Evolutionary conservation across 768 basidiomycete genomes (phyloP).

Genomic region (Thelephora aurantiotincta): DNA sequence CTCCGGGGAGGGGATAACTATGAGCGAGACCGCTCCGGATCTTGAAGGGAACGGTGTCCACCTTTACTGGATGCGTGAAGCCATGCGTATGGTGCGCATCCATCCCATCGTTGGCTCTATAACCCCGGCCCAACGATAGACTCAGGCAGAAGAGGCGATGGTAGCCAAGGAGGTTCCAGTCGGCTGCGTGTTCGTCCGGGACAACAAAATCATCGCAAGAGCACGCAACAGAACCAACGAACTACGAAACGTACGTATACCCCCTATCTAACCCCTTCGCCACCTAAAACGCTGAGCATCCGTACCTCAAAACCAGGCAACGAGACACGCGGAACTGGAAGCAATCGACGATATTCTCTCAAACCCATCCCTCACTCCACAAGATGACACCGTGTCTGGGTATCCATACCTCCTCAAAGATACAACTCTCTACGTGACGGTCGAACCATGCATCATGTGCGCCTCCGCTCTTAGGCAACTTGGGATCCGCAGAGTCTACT

Average conservation of each 20-base stretch:
- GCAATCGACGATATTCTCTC: conserved; percentile 83
- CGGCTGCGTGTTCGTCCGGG: conserved; percentile 87
- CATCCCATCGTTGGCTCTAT: neutral
- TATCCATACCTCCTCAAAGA: conserved; percentile 49
- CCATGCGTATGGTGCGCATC: conserved; percentile 54
- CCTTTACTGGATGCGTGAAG: conserved; percentile 66
- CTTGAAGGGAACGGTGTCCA: conserved; percentile 15
- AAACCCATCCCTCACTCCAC: conserved; percentile 40
- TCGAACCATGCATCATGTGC: conserved; percentile 99
- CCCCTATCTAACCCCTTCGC: neutral
- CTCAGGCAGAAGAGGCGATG: conserved; percentile 76
- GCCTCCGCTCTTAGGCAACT: conserved; percentile 89
- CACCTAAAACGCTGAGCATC: neutral
- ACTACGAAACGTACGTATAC: conserved; percentile 60
- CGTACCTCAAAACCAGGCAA: conserved; percentile 43
- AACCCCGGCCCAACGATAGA: neutral
- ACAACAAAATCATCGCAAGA: conserved; percentile 61
- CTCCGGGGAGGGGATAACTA: no score
- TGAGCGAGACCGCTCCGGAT: neutral
- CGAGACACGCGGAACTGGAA: conserved; percentile 93
- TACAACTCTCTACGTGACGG: conserved; percentile 91
- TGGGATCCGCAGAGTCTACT: conserved; percentile 81
- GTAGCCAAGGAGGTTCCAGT: conserved; percentile 84
- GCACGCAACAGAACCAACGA: conserved; percentile 94
- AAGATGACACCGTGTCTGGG: conserved; percentile 7